phyloP scores from a whole-genome alignment of 2,329 filamentous ascomycete genomes.

The Colletotrichum truncatum region DNA sequence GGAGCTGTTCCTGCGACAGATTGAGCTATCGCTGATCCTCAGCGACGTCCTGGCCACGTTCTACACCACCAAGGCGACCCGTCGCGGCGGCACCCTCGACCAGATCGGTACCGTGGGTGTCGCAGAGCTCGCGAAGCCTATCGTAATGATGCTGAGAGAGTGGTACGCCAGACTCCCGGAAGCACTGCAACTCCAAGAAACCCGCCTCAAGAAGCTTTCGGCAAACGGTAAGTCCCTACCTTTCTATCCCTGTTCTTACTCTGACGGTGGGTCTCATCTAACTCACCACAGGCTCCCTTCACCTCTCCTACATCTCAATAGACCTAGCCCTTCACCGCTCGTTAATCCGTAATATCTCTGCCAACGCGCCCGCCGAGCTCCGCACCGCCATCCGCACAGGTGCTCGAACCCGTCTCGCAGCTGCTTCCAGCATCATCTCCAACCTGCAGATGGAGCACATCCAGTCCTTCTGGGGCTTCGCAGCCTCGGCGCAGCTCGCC shows the following conservation, averaged over 20 bases:
- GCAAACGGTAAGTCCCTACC: constrained; percentile 36
- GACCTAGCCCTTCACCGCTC: constrained; percentile 61
- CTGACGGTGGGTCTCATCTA: background rate
- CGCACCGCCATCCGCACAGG: constrained; percentile 45
- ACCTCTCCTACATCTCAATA: constrained; percentile 60
- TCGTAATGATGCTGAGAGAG: constrained; percentile 43
- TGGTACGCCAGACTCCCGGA: constrained; percentile 58
- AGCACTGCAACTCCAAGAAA: constrained; percentile 54
- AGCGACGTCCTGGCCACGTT: constrained; percentile 59
- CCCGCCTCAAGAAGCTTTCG: constrained; percentile 50
- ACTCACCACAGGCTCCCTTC: constrained; percentile 50
- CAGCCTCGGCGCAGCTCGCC: constrained; percentile 52
- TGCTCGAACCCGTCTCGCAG: constrained; percentile 48
- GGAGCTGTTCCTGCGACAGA: constrained; percentile 59
- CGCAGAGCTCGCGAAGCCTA: constrained; percentile 43
- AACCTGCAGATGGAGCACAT: constrained; percentile 54
- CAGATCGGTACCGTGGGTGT: constrained; percentile 43
- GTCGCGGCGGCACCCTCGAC: constrained; percentile 39
- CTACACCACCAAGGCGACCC: constrained; percentile 49
- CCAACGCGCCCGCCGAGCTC: constrained; percentile 39
- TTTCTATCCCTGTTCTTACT: constrained; percentile 9
- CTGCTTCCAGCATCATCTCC: constrained; percentile 50
- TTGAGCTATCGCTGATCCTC: constrained; percentile 59
- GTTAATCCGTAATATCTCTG: constrained; percentile 53
- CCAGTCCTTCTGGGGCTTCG: constrained; percentile 56